These are phyloP conservation scores for Aspergillus saccharolyticus DNA, from an alignment of 495 filamentous ascomycete species.

Conservation along the genomic window DNA sequence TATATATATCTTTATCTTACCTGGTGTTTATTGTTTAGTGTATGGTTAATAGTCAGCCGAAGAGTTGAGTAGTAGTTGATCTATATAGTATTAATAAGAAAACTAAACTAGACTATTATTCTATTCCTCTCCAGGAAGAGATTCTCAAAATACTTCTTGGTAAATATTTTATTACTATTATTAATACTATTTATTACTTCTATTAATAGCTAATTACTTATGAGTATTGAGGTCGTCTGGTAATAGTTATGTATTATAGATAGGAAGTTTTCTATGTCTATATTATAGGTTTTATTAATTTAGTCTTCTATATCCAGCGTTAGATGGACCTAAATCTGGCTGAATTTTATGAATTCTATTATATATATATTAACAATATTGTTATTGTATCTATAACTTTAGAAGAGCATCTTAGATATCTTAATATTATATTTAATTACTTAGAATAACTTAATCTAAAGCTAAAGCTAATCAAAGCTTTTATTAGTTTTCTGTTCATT, in stretches of 20 bases:
- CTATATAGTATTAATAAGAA: too few relatives aligned
- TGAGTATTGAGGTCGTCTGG: too few relatives aligned
- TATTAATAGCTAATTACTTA: background rate
- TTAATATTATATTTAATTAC: background rate
- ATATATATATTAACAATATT: background rate
- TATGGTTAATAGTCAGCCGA: too few relatives aligned
- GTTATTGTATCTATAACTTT: background rate
- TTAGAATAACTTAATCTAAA: background rate
- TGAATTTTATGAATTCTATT: background rate
- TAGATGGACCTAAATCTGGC: background rate
- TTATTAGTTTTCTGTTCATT: background rate
- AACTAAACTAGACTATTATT: too few relatives aligned
- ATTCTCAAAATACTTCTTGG: too few relatives aligned
- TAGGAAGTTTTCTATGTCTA: background rate
- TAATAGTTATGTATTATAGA: too few relatives aligned
- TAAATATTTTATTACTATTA: too few relatives aligned
- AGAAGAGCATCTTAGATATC: background rate
- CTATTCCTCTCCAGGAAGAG: too few relatives aligned
- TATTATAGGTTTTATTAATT: background rate
- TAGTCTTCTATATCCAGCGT: background rate
- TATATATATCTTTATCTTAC: too few relatives aligned
- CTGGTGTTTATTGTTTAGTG: too few relatives aligned
- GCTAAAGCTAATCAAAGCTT: background rate
- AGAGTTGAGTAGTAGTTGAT: too few relatives aligned
- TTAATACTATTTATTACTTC: background rate